Evolutionary conservation across 179 eudicot species (phyloP), one percentile per base, ranked within the genome.

Genomic region (Gypsophila paniculata): DNA sequence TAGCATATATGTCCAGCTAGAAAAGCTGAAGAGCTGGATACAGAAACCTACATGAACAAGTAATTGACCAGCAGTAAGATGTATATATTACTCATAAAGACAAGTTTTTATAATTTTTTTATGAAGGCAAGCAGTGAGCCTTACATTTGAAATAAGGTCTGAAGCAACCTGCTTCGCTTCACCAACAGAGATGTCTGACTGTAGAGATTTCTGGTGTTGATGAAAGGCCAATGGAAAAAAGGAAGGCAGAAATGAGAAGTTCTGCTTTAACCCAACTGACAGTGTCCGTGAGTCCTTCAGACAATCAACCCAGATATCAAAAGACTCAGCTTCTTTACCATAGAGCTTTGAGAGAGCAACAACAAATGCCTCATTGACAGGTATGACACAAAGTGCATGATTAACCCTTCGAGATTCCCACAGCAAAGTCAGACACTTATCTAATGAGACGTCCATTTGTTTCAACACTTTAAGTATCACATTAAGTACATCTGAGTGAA

Each of bases 371-470:
- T 88, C 93, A 71, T 82, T 81, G 68, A 92, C 68, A 54, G 95
- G 93, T 79, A 90, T 84, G 75, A 78, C 84, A 80, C 99, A 95
- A 61, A 91, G 90, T 44, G 90, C 89, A 78, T 91, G 97, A 64
- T 84, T 83, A 52, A 95, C 86, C 82, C 99, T 91, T 78, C 88
- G 86, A 67, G 79, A 82, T 78, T 81, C 86, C 97, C 99, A 95
- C 75, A 95, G 78, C 70, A 75, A 74, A 55, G 80, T 73, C 75
- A 91, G 65, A 76, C 81, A 82, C 83, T 91, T 85, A 51, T 79
- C 81, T 25, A 76, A 14, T n/a, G 93, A 65, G 72, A 80, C 21
- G 76, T 83, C 79, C 85, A 79, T 90, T 84, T 73, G 71, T 69
- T 76, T 81, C 62, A 81, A 79, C 48, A 84, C 77, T 83, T 82